Conservation (phyloP, 331 rosid genomes). For the Stylosanthes scabra region DNA sequence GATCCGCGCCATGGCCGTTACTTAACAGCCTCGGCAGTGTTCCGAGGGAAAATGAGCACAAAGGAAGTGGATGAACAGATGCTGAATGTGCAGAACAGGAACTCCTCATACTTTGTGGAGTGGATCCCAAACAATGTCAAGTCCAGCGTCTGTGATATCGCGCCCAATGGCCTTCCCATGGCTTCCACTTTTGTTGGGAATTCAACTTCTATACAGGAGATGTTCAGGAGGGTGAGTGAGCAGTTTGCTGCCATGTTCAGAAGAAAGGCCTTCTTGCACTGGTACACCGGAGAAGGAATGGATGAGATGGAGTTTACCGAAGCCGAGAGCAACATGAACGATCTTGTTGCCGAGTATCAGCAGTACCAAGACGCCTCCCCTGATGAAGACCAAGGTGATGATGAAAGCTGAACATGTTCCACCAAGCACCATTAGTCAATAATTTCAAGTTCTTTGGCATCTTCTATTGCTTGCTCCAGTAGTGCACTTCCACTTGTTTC, state of each 20-base stretch:
- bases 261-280: conserved; percentile 79
- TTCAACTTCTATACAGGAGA: conserved; percentile 78
- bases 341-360: conserved; percentile 81
- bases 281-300: conserved; percentile 91
- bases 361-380: conserved; percentile 73
- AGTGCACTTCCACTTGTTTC: conserved; percentile 5
- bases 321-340: conserved; percentile 84
- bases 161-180: conserved; percentile 68
- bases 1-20: conserved; percentile 85
- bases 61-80: conserved; percentile 67
- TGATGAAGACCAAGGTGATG: conserved; percentile 47
- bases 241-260: conserved; percentile 78
- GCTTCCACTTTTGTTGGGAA: conserved; percentile 79
- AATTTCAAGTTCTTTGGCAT: conserved; percentile 11
- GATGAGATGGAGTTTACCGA: conserved; percentile 80
- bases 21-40: conserved; percentile 77
- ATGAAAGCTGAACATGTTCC: conserved; percentile 51
- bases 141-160: conserved; percentile 77
- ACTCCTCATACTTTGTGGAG: conserved; percentile 73
- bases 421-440: conserved; percentile 31
- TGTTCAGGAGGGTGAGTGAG: conserved; percentile 80
- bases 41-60: conserved; percentile 69
- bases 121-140: conserved; percentile 87
- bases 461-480: not conserved
- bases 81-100: conserved; percentile 75